Evolutionary conservation across 1,284 basidiomycete species (phyloP), one percentile per base, ranked within the genome.

Genomic region (Mycosarcoma mackinlayi): DNA sequence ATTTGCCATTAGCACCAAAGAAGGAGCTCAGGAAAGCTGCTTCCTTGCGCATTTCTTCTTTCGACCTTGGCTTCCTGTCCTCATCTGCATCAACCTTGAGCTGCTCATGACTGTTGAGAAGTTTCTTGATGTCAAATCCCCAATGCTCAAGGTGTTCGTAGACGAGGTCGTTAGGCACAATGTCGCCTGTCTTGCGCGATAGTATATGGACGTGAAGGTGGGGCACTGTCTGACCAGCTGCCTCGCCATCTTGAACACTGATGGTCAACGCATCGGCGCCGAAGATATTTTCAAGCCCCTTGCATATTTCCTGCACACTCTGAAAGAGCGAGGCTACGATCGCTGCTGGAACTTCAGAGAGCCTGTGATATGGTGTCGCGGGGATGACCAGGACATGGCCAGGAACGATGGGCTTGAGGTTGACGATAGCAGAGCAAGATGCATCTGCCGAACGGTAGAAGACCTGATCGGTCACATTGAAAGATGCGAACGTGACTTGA

Each of bases 171-270:
- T 78, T 80, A 1, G 78, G 79, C 42, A 54, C 53, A 47, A 81
- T 73, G 44, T 82, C 81, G 21, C 76, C 68, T 31, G 57, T 55
- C 24, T 68, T 70, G 4, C 81, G 60, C 9, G 81, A 79, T n/a
- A 82, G 50, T 13, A 82, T 60, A 61, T 82, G 81, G 8, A 81
- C 76, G 49, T 82, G 81, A 2, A 82, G 50, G 39, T 82, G 81
- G 16, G 61, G 64, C 4, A 81, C 78, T 25, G 78, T 75, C 48
- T 80, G 75, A 1, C 72, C 76, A 7, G 79, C 77, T 7, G 61
- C 66, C 19, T 64, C 56, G 14, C 77, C 79, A 34, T 81, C 81
- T 57, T 82, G 81, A 18, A 82, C 61, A 35, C 73, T 64, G 27
- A 82, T 55, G 3, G 81, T 79, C 10, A 81, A 34, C 2, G 77